Percentiles rank a stretch among this genome's conserved stretches.
Conservation (phyloP, 2,329 filamentous ascomycete genomes). For the Malbranchea zuffiana region DNA sequence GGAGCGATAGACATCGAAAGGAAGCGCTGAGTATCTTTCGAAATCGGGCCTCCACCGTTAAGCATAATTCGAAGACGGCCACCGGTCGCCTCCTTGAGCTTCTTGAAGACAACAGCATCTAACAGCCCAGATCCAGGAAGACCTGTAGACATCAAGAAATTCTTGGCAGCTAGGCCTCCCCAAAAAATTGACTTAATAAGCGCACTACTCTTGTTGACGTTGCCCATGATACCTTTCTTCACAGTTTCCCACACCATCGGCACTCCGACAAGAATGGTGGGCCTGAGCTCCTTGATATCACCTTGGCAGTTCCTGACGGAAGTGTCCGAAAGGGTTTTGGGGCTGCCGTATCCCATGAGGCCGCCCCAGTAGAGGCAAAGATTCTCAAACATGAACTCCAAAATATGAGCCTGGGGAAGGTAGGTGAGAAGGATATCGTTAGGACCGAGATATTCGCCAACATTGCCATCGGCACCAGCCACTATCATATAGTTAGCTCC, state of each 20-base stretch:
- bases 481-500: slow-evolving; percentile 38
- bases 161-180: slow-evolving; percentile 52
- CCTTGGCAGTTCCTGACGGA: slow-evolving; percentile 84
- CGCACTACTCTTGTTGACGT: slow-evolving; percentile 61
- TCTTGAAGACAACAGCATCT: slow-evolving; percentile 79
- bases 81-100: slow-evolving; percentile 82
- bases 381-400: slow-evolving; percentile 95
- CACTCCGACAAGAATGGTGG: slow-evolving; percentile 85
- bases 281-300: slow-evolving; percentile 84
- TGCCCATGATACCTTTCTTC: slow-evolving; percentile 80
- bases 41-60: slow-evolving; percentile 87
- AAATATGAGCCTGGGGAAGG: slow-evolving; percentile 86
- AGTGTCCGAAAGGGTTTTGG: slow-evolving; percentile 73
- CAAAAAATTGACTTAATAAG: slow-evolving; percentile 70
- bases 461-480: slow-evolving; percentile 66
- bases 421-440: slow-evolving; percentile 78
- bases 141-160: slow-evolving; percentile 45
- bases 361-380: slow-evolving; percentile 79
- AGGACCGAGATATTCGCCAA: slow-evolving; percentile 66
- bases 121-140: slow-evolving; percentile 52
- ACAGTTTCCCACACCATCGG: slow-evolving; percentile 96
- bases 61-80: slow-evolving; percentile 79
- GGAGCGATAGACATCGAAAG: slow-evolving; percentile 85
- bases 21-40: slow-evolving; percentile 79
- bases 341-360: slow-evolving; percentile 79